Base-by-base conservation (phyloP, 225 moss, liverwort and hornwort species). In the Climacium dendroides region DNA sequence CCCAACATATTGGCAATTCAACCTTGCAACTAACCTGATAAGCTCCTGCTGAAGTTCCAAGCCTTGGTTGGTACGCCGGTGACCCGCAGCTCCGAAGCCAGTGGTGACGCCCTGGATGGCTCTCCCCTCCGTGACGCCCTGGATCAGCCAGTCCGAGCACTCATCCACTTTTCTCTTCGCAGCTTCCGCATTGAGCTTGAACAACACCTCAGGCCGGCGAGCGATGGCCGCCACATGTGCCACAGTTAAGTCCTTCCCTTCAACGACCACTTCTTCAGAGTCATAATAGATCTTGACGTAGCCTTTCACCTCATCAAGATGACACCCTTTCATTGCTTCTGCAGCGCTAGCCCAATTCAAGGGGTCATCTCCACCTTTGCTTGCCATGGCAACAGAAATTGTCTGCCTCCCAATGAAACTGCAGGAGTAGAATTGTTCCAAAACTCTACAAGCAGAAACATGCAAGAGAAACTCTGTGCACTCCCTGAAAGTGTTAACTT, bases 71-170 rank as follows among this genome's bases (percentile, higher is more conserved):
- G 91, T 91, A 26, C 91, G 91, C 60, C 84, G 92, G 83, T 89
- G 89, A 28, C 87, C 89, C 10, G 91, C 83, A 59, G 89, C 91
- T 37, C 91, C 91, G 23, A 92, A 92, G 13, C 92, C 89, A 13
- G 92, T 92, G 43, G 89, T 92, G 79, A 92, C 92, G 45, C 92
- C 92, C 62, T 92, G 91, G 50, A 92, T 92, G 39, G 88, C 91
- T 39, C 61, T 58, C 13, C 91, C 89, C 63, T 91, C 87, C 83
- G 88, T 48, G 61, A 92, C 89, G 55, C 86, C 79, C 86, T 80
- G 80, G 26, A 64, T 35, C 18, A 88, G 79, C 89, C 92, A 92
- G 79, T 87, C n/a, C 43, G 91, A 89, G 85, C 92, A 84, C 83
- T 87, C 92, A 58, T 91, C 92, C n/a, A 92, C 91, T 45, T 89